phyloP scores from a whole-genome alignment of 768 basidiomycete species.

The Clitopilus passeckerianus region DNA sequence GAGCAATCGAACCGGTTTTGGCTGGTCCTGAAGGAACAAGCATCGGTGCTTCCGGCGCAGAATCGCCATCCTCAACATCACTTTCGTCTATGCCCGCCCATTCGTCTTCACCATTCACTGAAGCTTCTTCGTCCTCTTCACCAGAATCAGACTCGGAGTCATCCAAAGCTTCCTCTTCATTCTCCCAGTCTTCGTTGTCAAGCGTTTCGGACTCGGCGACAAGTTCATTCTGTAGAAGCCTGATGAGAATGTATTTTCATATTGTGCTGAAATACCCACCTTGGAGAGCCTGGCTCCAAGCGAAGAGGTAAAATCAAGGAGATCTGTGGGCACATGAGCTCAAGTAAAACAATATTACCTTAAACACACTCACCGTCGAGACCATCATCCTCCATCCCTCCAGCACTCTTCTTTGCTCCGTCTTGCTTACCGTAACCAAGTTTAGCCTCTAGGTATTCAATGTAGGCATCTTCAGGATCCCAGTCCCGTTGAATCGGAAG shows the following conservation, averaged over 20 bases:
- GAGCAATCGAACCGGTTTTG: background rate
- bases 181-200: background rate
- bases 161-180: background rate
- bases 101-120: conserved; percentile 7
- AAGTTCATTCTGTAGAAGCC: background rate
- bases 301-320: conserved; percentile 48
- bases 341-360: background rate
- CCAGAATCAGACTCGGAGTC: background rate
- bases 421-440: conserved; percentile 51
- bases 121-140: background rate
- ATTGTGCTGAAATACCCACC: conserved; percentile 3
- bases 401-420: conserved; percentile 30
- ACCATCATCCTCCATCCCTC: conserved; percentile 60
- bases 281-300: conserved; percentile 15
- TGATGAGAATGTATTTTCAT: background rate
- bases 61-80: conserved; percentile 13
- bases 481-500: background rate
- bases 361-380: conserved; percentile 59
- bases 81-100: conserved; percentile 19
- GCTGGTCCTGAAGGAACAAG: conserved; percentile 5
- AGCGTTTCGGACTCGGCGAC: background rate
- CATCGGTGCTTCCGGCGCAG: background rate
- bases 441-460: conserved; percentile 76
- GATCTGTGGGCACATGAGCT: conserved; percentile 28
- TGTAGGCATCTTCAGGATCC: conserved; percentile 71